Evolutionary conservation across 1,284 basidiomycete genomes (phyloP).

Genomic region (Tylopilus orsonianus): DNA sequence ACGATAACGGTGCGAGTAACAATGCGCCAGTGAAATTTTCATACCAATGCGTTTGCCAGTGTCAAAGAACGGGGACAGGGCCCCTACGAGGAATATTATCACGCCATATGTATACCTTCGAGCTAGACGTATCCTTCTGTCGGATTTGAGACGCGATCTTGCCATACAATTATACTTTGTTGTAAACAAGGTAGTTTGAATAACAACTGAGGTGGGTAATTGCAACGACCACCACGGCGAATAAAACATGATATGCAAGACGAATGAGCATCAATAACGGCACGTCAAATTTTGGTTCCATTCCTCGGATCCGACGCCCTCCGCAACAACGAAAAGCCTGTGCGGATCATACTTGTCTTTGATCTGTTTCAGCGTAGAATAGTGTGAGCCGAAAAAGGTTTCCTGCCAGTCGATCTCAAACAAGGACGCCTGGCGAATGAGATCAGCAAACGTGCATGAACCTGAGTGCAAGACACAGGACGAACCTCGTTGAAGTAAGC

Average conservation of each 20-base stretch:
- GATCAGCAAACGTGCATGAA: neutral
- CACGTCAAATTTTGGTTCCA: slow-evolving; percentile 32
- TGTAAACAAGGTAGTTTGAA: no score
- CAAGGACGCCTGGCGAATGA: slow-evolving; percentile 37
- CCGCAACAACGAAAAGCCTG: slow-evolving; percentile 44
- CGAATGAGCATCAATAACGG: slow-evolving; percentile 2
- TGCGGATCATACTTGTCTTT: slow-evolving; percentile 45
- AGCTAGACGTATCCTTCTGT: no score
- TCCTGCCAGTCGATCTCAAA: slow-evolving; percentile 38
- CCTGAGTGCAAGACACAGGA: neutral
- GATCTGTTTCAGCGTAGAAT: slow-evolving; percentile 38
- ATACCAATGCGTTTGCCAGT: no score
- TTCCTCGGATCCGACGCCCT: slow-evolving; percentile 46
- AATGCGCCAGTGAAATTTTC: no score
- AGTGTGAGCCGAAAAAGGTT: slow-evolving; percentile 46
- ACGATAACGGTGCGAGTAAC: no score
- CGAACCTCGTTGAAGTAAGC: slow-evolving; percentile 46
- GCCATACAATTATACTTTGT: no score
- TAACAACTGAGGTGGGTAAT: no score
- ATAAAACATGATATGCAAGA: neutral
- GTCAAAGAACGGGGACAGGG: no score
- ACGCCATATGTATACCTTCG: no score
- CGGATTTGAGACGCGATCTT: no score
- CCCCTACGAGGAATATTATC: no score
- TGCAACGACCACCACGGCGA: no score